Evolutionary conservation across 306 rosid species (phyloP).

Genomic region (Prunus dulcis): DNA sequence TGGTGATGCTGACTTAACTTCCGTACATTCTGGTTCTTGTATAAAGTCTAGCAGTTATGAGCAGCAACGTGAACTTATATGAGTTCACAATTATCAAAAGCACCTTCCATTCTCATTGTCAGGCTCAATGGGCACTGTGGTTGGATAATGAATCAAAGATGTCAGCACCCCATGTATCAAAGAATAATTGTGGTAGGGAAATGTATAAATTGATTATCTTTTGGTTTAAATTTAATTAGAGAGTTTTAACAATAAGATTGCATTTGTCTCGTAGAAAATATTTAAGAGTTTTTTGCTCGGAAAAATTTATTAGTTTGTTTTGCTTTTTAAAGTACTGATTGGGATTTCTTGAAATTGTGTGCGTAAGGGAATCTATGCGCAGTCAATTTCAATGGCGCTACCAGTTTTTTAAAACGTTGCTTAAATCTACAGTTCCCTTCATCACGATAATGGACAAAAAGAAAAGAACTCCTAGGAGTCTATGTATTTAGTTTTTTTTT

Average conservation of each 20-base stretch:
- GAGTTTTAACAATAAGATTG: background rate
- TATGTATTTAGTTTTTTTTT: too few species aligned
- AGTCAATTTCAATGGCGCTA: background rate
- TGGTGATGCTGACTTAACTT: conserved; percentile 20
- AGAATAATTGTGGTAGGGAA: background rate
- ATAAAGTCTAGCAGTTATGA: conserved; percentile 3
- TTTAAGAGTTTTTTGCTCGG: background rate
- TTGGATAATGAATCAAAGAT: background rate
- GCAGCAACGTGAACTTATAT: conserved; percentile 21
- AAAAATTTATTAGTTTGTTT: background rate
- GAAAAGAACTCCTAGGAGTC: background rate
- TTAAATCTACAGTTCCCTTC: too few species aligned
- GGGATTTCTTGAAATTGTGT: background rate
- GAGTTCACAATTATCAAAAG: background rate
- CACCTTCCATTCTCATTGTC: conserved; percentile 1
- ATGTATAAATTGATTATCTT: background rate
- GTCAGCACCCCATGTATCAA: background rate
- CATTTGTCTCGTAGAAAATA: background rate
- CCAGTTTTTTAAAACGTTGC: too few species aligned
- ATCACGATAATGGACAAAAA: background rate
- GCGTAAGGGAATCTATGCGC: too few species aligned
- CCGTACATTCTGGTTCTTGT: conserved; percentile 32
- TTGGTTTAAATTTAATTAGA: background rate
- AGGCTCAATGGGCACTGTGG: background rate
- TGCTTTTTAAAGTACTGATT: background rate